Evolutionary conservation across 139 green algal species (phyloP).

Genomic region (Spirogloea muscicola): DNA sequence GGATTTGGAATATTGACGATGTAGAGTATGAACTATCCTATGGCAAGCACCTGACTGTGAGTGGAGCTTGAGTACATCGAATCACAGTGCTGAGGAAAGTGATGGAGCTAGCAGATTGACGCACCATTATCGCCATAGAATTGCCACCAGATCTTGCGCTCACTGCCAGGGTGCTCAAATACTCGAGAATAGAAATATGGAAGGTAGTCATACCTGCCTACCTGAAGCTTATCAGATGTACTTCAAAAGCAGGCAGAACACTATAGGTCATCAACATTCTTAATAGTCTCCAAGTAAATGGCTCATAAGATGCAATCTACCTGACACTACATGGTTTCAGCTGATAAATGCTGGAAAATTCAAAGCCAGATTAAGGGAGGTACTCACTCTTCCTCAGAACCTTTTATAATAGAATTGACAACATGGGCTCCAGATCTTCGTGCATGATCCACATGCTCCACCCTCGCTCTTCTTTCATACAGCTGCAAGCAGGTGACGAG

Average conservation of each 20-base stretch:
- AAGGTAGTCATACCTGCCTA: constrained; percentile 74
- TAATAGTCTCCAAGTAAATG: too few species aligned
- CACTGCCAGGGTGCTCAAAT: constrained; percentile 56
- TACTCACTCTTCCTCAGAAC: too few species aligned
- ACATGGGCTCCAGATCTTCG: constrained; percentile 20
- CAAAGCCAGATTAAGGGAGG: too few species aligned
- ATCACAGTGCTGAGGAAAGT: constrained; percentile 53
- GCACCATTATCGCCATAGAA: constrained; percentile 49
- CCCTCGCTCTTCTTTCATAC: too few species aligned
- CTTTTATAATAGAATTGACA: too few species aligned
- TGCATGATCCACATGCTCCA: constrained; percentile 78
- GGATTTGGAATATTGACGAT: not conserved
- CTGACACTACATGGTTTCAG: too few species aligned
- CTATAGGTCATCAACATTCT: too few species aligned
- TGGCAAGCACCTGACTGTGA: not conserved
- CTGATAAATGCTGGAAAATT: too few species aligned
- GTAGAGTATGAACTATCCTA: not conserved
- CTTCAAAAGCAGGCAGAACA: too few species aligned
- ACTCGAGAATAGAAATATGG: constrained; percentile 87
- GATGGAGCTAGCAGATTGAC: constrained; percentile 16
- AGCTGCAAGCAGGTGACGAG: too few species aligned
- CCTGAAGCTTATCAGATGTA: too few species aligned
- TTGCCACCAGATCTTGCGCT: constrained; percentile 35
- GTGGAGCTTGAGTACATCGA: not conserved
- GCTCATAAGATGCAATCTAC: too few species aligned